Evolutionary conservation across 2,329 filamentous ascomycete genomes (phyloP).

Genomic region (Didymella pinodella): DNA sequence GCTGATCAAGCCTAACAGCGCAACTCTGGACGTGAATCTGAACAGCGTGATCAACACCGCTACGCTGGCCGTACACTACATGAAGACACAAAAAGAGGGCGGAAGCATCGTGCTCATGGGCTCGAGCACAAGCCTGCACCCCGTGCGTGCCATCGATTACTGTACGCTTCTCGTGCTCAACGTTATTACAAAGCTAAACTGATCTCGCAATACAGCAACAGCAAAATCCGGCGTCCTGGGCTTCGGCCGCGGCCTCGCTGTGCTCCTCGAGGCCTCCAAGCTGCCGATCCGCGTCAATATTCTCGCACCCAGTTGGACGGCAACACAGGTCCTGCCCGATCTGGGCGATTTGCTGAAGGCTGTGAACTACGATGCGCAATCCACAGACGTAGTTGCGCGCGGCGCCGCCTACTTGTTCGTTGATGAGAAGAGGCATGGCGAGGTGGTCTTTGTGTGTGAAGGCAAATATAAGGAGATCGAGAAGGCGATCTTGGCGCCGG

Average conservation of each 20-base stretch:
- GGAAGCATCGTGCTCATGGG: slow-evolving; percentile 64
- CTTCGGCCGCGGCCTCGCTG: slow-evolving; percentile 58
- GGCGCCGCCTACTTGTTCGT: slow-evolving; percentile 61
- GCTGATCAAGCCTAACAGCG: slow-evolving; percentile 55
- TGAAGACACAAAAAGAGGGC: slow-evolving; percentile 58
- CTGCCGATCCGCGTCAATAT: slow-evolving; percentile 64
- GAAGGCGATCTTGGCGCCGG: slow-evolving; percentile 45
- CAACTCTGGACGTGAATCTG: slow-evolving; percentile 60
- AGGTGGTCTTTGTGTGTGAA: slow-evolving; percentile 61
- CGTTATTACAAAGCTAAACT: background rate
- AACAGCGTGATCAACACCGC: slow-evolving; percentile 60
- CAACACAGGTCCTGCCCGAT: slow-evolving; percentile 58
- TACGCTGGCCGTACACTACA: slow-evolving; percentile 59
- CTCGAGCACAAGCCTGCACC: slow-evolving; percentile 61
- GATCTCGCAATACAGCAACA: slow-evolving; percentile 48
- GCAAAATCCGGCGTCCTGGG: slow-evolving; percentile 66
- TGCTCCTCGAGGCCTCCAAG: slow-evolving; percentile 46
- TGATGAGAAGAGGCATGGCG: slow-evolving; percentile 58
- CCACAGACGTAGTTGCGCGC: slow-evolving; percentile 58
- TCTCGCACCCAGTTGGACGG: slow-evolving; percentile 64
- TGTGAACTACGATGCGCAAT: slow-evolving; percentile 50
- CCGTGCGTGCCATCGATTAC: slow-evolving; percentile 62
- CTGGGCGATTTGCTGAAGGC: slow-evolving; percentile 53
- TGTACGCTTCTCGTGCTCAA: slow-evolving; percentile 38
- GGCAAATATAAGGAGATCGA: slow-evolving; percentile 64